Base-by-base conservation (phyloP, 2,329 filamentous ascomycete genomes). In the Raffaelea albimanens region DNA sequence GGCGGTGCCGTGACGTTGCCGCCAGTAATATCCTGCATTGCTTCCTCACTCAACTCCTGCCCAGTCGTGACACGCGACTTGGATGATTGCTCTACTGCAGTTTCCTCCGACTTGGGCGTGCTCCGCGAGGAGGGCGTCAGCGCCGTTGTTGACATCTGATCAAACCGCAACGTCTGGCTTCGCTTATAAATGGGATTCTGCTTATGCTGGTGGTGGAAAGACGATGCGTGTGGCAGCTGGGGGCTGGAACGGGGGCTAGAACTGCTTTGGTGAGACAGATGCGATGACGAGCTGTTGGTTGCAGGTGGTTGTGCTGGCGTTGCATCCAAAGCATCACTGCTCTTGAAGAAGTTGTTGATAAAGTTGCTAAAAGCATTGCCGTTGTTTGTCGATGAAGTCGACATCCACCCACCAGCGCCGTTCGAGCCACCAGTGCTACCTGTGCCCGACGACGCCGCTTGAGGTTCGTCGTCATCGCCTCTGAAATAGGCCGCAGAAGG, bases 121-220 rank as follows among this genome's bases (percentile, higher is more conserved):
- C 25, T 29, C 7, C 7, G 25, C 25, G 25, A 29, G 13, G 25
- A 29, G 13, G 25, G 7, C 7, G 13, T 29, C 7, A 13, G 25
- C 7, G n/a, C n/a, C 10, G 64, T 53, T 7, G 63, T 59, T 5
- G 58, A 57, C 2, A 54, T 52, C 10, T 59, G 55, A 13, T 69
- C 67, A 7, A 70, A 49, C 39, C 72, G 72, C 43, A 89, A 67
- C 0, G 87, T 94, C 62, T 95, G 88, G 50, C 85, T 88, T 38
- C 86, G 74, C 50, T 80, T 80, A 56, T 89, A 86, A 22, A 89
- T 88, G 57, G 78, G 84, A 48, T 75, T 76, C 50, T 82, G 73
- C 58, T 83, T 85, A 19, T 53, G 51, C 13, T 73, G 69, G 23
- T 19, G 20, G 25, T 29, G 25, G 25, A 23, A 43, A 10, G 44